These are phyloP conservation scores for Aaosphaeria pasadenensis DNA, from an alignment of 2,329 filamentous ascomycete species.

Conservation along the genomic window DNA sequence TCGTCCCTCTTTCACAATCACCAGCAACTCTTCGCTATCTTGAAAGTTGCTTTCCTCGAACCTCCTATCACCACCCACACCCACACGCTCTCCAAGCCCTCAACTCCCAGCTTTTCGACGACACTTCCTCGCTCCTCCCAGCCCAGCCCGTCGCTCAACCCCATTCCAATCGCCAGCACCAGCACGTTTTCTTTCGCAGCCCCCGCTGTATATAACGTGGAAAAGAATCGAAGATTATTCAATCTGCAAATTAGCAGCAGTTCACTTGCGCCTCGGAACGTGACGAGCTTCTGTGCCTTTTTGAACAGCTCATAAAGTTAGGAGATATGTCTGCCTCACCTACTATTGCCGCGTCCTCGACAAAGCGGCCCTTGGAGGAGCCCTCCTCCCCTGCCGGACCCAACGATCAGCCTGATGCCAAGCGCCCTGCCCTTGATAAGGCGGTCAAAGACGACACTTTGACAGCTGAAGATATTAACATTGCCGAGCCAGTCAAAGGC, in stretches of 20 bases:
- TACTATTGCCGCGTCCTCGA: conserved; percentile 55
- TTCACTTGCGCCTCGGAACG: conserved; percentile 23
- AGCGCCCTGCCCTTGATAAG: conserved; percentile 94
- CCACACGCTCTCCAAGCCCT: conserved; percentile 28
- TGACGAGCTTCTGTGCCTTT: conserved; percentile 26
- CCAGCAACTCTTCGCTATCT: conserved; percentile 23
- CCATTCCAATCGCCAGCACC: conserved; percentile 52
- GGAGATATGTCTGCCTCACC: conserved; percentile 45
- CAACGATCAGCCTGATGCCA: conserved; percentile 92
- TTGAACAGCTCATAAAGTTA: conserved; percentile 22
- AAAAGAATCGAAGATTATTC: conserved; percentile 43
- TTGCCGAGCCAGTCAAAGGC: conserved; percentile 33
- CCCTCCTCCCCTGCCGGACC: conserved; percentile 90
- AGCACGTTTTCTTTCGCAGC: conserved; percentile 90
- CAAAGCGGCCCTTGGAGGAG: conserved; percentile 96
- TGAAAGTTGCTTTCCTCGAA: conserved; percentile 25
- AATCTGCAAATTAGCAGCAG: conserved; percentile 24
- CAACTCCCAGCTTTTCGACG: conserved; percentile 28
- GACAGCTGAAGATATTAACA: conserved; percentile 48
- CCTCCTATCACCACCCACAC: conserved; percentile 21
- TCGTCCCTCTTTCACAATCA: conserved; percentile 29
- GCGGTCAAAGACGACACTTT: conserved; percentile 66
- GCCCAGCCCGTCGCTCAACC: conserved; percentile 20
- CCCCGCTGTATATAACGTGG: conserved; percentile 65
- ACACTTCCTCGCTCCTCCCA: conserved; percentile 29